Conservation (phyloP, 2,329 filamentous ascomycete species). For the Apiospora koreana region DNA sequence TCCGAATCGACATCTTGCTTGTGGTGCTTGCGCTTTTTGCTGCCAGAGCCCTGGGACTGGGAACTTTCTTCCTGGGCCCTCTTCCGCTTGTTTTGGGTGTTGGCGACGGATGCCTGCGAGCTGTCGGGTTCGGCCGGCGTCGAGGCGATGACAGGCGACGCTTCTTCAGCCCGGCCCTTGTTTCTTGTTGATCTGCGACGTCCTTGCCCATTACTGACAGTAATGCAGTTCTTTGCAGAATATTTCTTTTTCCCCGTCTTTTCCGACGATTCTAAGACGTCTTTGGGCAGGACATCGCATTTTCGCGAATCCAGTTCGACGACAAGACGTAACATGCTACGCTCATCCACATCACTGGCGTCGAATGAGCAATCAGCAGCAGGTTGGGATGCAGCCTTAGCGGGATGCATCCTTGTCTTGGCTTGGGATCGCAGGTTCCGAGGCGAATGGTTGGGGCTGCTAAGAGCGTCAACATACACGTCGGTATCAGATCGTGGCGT, state of each 20-base stretch:
- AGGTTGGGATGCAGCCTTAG: constrained; percentile 17
- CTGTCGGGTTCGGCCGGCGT: constrained; percentile 18
- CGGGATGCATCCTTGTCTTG: constrained; percentile 1
- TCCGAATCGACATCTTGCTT: constrained; percentile 18
- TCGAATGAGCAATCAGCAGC: constrained; percentile 30
- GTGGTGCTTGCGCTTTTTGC: constrained; percentile 28
- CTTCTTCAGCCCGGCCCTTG: constrained; percentile 13
- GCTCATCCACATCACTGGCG: constrained; percentile 43
- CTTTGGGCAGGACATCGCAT: constrained; percentile 29
- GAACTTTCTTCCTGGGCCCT: constrained; percentile 20
- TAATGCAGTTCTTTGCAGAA: constrained; percentile 24
- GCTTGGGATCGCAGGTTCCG: constrained; percentile 16
- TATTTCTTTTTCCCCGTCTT: constrained; percentile 19
- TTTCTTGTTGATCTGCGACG: constrained; percentile 15
- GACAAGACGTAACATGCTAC: constrained; percentile 48
- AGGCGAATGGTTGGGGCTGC: constrained; percentile 22
- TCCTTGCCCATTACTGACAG: constrained; percentile 18
- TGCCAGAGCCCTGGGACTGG: constrained; percentile 19
- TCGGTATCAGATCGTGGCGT: not conserved
- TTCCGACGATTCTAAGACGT: constrained; percentile 30
- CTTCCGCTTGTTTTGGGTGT: constrained; percentile 29
- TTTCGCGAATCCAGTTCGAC: constrained; percentile 50
- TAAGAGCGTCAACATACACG: constrained; percentile 15
- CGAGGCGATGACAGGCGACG: not conserved
- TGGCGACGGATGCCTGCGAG: constrained; percentile 24